phyloP scores from a whole-genome alignment of 306 rosid genomes.

The Inga leiocalycina region DNA sequence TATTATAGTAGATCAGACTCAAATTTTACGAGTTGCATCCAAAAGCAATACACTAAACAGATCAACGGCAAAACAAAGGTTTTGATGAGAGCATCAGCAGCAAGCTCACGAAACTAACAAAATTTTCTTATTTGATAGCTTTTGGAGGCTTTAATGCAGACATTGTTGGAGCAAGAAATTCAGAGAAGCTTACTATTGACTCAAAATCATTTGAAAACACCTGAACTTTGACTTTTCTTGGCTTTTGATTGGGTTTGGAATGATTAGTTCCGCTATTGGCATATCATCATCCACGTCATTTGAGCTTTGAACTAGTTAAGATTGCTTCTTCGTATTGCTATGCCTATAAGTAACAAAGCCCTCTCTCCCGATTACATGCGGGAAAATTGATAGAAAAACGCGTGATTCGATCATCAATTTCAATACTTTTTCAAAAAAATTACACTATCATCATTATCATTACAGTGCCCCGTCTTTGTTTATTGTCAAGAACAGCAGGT shows the following conservation, averaged over 20 bases:
- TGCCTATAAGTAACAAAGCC: not conserved
- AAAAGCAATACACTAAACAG: not conserved
- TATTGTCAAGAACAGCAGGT: slow-evolving; percentile 41
- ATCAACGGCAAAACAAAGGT: not conserved
- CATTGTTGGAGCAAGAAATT: not conserved
- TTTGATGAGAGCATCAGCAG: not conserved
- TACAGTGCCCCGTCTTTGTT: slow-evolving; percentile 30
- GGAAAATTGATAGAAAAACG: not conserved
- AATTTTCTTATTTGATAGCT: not conserved
- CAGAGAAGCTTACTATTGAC: not conserved
- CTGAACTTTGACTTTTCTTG: not conserved
- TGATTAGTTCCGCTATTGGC: not conserved
- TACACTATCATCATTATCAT: slow-evolving; percentile 20
- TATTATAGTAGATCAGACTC: too few species aligned
- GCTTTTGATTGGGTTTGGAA: not conserved
- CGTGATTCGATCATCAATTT: slow-evolving; percentile 33
- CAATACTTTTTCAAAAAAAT: not conserved
- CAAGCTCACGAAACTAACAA: not conserved
- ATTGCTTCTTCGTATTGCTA: not conserved
- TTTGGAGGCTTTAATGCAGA: not conserved
- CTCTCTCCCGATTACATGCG: not conserved
- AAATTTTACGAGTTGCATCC: not conserved
- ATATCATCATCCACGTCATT: not conserved
- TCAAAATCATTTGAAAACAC: not conserved
- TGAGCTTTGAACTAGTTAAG: not conserved